A percentile compares a stretch with the other conserved stretches of the same genome.
These are phyloP conservation scores for Purshia tridentata DNA, from an alignment of 306 rosid genomes.

Conservation along the genomic window DNA sequence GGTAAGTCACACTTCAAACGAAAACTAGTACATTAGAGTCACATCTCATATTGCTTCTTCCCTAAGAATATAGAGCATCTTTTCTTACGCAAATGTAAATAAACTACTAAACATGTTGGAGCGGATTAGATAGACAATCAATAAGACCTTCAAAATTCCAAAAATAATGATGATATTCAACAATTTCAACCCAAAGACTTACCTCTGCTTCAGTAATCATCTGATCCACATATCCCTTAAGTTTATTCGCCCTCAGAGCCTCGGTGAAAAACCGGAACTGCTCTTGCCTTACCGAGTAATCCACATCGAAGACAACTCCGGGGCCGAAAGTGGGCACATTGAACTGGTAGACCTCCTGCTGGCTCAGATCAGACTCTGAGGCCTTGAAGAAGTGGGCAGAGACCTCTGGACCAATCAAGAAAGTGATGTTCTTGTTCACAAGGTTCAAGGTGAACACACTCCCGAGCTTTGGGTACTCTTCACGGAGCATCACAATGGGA, in stretches of 20 bases:
- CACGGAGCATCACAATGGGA: constrained; percentile 72
- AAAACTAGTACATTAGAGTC: neutral
- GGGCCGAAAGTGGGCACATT: constrained; percentile 97
- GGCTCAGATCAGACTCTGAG: constrained; percentile 81
- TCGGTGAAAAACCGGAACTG: constrained; percentile 95
- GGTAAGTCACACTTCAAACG: too few species aligned
- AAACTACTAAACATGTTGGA: neutral
- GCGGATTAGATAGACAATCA: neutral
- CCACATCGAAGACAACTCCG: constrained; percentile 94
- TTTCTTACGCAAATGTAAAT: neutral
- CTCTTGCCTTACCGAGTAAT: constrained; percentile 80
- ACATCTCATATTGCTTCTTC: neutral
- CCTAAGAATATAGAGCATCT: neutral
- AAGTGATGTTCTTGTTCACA: constrained; percentile 67
- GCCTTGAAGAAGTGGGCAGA: constrained; percentile 93
- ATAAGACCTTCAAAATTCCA: neutral
- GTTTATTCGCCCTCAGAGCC: constrained; percentile 74
- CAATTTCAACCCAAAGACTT: too few species aligned
- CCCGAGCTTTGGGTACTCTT: constrained; percentile 86
- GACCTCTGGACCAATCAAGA: constrained; percentile 91
- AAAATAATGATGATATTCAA: too few species aligned
- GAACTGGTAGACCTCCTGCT: constrained; percentile 92
- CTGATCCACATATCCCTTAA: constrained; percentile 90
- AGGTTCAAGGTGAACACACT: constrained; percentile 74
- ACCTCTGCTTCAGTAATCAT: constrained; percentile 91